phyloP scores from a whole-genome alignment of 208 protist species.

The Entamoeba histolytica region DNA sequence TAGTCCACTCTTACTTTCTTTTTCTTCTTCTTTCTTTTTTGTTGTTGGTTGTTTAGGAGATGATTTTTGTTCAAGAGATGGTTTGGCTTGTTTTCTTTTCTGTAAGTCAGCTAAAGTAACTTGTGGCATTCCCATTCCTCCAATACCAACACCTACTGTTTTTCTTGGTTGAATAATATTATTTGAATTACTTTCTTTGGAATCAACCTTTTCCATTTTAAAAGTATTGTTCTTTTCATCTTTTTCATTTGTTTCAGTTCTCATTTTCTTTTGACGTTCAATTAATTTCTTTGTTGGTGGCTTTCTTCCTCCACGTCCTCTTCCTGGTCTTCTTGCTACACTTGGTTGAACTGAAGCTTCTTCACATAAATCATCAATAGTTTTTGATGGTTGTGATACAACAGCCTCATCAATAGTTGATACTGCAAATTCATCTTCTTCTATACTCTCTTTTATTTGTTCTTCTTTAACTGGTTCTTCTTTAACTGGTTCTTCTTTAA shows the following conservation, averaged over 20 bases:
- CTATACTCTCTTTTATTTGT: neutral
- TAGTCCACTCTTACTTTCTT: neutral
- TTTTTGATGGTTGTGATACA: neutral
- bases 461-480: neutral
- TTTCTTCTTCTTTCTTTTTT: neutral
- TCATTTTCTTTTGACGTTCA: neutral
- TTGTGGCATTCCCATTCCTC: neutral
- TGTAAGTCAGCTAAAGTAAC: neutral
- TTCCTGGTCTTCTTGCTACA: neutral
- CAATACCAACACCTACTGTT: neutral
- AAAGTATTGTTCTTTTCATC: neutral
- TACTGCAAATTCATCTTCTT: neutral
- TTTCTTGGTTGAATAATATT: neutral
- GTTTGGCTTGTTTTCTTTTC: neutral
- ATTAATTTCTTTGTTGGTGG: neutral
- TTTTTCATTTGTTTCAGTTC: neutral
- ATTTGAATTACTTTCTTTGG: neutral
- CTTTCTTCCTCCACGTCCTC: neutral
- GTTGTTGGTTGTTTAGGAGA: neutral
- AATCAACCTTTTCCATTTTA: neutral
- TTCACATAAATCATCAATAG: neutral
- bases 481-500: neutral
- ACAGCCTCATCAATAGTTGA: no score
- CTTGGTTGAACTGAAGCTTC: neutral
- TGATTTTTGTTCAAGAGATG: neutral